Evolutionary conservation across 2,329 filamentous ascomycete genomes (phyloP).

Genomic region (Fusarium pilosicola): DNA sequence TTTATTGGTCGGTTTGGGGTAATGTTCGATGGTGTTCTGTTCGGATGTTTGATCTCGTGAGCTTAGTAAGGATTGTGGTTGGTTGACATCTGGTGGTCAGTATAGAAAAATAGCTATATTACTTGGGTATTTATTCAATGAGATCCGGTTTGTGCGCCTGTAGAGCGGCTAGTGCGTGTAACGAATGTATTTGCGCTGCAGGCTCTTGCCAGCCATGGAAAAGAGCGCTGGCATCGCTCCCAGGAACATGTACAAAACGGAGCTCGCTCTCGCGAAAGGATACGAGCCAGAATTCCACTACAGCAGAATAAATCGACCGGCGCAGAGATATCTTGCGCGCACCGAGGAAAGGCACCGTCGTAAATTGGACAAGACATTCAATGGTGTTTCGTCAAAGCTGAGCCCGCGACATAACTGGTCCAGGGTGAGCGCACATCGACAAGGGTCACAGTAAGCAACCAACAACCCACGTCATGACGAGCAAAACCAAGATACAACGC

Average conservation of each 20-base stretch:
- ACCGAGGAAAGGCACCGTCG: no score
- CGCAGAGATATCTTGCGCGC: rapidly evolving
- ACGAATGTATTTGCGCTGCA: rapidly evolving
- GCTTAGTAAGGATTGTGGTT: background rate
- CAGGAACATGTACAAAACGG: no score
- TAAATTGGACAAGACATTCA: rapidly evolving
- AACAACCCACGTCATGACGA: background rate
- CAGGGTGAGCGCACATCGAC: background rate
- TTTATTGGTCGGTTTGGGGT: rapidly evolving
- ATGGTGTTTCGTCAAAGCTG: background rate
- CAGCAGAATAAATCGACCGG: background rate
- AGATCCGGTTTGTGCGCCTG: rapidly evolving
- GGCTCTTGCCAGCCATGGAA: rapidly evolving
- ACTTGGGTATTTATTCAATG: no score
- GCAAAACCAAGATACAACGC: background rate
- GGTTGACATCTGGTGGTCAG: background rate
- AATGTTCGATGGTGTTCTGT: background rate
- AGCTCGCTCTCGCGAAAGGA: rapidly evolving
- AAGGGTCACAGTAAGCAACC: no score
- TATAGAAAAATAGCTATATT: rapidly evolving
- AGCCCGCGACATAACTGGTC: background rate
- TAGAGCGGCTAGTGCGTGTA: rapidly evolving
- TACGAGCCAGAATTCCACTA: rapidly evolving
- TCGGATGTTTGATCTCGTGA: background rate
- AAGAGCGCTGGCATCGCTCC: no score